phyloP scores from a whole-genome alignment of 2,329 filamentous ascomycete species.

The Fusarium sp. region DNA sequence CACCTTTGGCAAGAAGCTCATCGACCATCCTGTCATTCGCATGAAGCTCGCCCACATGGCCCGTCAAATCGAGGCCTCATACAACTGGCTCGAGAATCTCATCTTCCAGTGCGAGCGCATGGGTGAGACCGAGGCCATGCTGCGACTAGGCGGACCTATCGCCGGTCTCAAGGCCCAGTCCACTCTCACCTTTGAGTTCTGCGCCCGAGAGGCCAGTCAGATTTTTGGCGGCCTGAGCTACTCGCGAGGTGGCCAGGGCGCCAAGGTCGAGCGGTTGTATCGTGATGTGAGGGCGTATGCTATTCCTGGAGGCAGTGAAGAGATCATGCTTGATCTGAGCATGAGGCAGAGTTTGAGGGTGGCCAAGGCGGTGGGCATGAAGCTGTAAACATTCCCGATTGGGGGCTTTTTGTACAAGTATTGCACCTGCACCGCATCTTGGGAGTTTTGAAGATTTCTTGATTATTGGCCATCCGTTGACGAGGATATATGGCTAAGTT shows the following conservation, averaged over 20 bases:
- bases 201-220: slow-evolving; percentile 93
- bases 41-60: slow-evolving; percentile 99
- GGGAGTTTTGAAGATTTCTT: slow-evolving; percentile 27
- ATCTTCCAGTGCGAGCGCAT: slow-evolving; percentile 94
- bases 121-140: slow-evolving; percentile 94
- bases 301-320: slow-evolving; percentile 93
- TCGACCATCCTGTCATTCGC: slow-evolving; percentile 96
- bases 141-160: slow-evolving; percentile 93
- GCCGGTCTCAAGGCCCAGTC: slow-evolving; percentile 93
- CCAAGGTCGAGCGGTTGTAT: slow-evolving; percentile 93
- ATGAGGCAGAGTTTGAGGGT: slow-evolving; percentile 92
- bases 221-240: slow-evolving; percentile 97
- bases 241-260: slow-evolving; percentile 91
- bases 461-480: slow-evolving; percentile 2
- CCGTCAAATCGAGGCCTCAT: slow-evolving; percentile 95
- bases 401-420: slow-evolving; percentile 24
- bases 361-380: slow-evolving; percentile 93
- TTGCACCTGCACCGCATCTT: slow-evolving; percentile 7
- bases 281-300: slow-evolving; percentile 96
- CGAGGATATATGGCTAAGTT: slow-evolving; percentile 5
- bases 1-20: slow-evolving; percentile 96
- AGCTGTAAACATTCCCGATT: slow-evolving; percentile 69
- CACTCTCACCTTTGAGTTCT: slow-evolving; percentile 97
- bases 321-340: slow-evolving; percentile 98
- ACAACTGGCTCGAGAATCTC: slow-evolving; percentile 95